Conservation (phyloP, 2,329 filamentous ascomycete genomes). For the Colletotrichum caudatum region DNA sequence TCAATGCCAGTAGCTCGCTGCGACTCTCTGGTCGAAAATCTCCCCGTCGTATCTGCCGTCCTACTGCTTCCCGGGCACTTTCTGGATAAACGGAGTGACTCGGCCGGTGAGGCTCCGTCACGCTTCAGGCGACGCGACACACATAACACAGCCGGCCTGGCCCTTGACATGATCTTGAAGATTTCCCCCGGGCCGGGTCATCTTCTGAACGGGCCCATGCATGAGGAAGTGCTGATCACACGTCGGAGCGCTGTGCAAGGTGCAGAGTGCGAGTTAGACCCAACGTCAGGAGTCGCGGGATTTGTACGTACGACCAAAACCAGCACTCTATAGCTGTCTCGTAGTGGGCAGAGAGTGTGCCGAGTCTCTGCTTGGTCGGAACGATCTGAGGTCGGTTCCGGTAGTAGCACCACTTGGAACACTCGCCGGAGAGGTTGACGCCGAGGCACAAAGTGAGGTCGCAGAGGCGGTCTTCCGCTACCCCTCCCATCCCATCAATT, state of each 20-base stretch:
- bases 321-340: neutral
- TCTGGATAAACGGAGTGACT: accelerated
- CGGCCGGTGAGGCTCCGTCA: too few relatives aligned
- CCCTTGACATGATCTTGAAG: neutral
- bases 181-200: neutral
- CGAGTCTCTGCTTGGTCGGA: neutral
- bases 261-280: neutral
- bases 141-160: neutral
- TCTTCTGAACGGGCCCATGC: neutral
- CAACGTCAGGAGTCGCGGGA: too few relatives aligned
- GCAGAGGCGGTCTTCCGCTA: neutral
- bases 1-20: neutral
- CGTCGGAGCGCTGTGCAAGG: neutral
- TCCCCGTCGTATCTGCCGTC: too few relatives aligned
- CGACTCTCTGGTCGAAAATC: neutral
- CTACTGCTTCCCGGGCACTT: too few relatives aligned
- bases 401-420: conserved; percentile 7
- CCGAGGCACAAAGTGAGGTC: conserved; percentile 1
- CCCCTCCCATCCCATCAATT: neutral
- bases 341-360: neutral
- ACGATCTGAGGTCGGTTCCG: neutral
- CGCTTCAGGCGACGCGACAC: neutral
- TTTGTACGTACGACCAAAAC: neutral
- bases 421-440: neutral
- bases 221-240: neutral